Base-by-base conservation (phyloP, 768 basidiomycete genomes). In the Tylopilus subfusipes region DNA sequence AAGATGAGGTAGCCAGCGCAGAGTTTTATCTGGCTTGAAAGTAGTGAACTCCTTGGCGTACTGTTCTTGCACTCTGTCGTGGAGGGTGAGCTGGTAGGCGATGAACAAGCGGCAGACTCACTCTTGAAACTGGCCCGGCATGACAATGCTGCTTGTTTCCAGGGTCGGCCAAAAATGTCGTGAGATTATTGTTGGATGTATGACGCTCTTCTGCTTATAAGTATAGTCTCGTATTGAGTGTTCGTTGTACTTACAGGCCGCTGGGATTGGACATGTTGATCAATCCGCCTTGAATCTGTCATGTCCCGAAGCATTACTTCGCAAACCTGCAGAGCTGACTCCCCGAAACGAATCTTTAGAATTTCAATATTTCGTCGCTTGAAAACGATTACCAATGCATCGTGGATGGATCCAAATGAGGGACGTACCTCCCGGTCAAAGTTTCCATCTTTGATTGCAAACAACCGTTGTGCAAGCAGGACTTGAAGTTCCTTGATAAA, bases 261-360 rank as follows among this genome's bases (percentile, higher is more conserved):
- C 64, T 90, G 84, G 0, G 84, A 78, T 61, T 96, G 92, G 2
- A 98, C 82, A 67, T 89, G 88, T n/a, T 83, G 82, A 67, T 98
- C 91, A 46, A 88, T 89, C 31, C 93, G 82, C 63, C 85, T 87
- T 38, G 96, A 97, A 69, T 98, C 94, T 4, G 92, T 88, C 84
- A 98, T 90, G 68, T 99, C 97, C 65, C 86, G 90, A 66, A 98
- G 75, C 97, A 99, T 98, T 51, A 99, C 94, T 67, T 98, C 96
- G 75, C 95, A 98, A 6, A 93, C 90, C 68, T 97, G 93, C 52
- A 99, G 72, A 3, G 93, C 85, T 1, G 85, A 79, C 63, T 98
- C 97, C 21, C 97, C 97, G 63, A 99, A 99, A 4, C 97, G 87
- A 52, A 95, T 82, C 75, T 98, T 98, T 56, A 99, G 74, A 40